These are phyloP conservation scores for Eucalyptus fibrosa DNA, from an alignment of 345 rosid genomes.

Conservation along the genomic window DNA sequence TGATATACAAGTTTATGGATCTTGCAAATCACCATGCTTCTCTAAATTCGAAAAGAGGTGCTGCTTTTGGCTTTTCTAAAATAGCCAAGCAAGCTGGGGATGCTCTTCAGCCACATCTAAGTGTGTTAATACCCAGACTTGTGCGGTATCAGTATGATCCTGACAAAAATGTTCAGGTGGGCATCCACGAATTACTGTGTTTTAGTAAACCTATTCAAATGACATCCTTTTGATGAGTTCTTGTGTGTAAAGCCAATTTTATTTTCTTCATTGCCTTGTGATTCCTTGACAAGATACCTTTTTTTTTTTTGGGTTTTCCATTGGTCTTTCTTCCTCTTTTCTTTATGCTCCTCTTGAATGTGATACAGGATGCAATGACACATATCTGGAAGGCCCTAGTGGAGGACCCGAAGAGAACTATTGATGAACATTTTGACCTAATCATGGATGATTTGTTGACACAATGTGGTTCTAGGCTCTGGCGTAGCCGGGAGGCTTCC, in stretches of 20 bases:
- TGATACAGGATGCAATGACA: constrained; percentile 83
- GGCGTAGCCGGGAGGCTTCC: constrained; percentile 97
- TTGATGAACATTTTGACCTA: constrained; percentile 74
- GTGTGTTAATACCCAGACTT: constrained; percentile 73
- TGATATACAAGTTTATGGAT: constrained; percentile 95
- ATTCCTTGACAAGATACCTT: background rate
- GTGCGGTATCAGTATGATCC: constrained; percentile 96
- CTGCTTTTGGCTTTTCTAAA: constrained; percentile 96
- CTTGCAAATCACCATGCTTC: constrained; percentile 93
- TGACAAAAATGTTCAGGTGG: constrained; percentile 94
- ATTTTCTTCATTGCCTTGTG: background rate
- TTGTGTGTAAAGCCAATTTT: background rate
- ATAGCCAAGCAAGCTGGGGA: constrained; percentile 99
- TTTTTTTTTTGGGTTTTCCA: background rate
- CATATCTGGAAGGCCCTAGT: constrained; percentile 94
- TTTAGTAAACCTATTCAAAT: background rate
- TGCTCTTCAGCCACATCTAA: constrained; percentile 85
- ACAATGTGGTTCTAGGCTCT: constrained; percentile 88
- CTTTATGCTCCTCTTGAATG: constrained; percentile 2
- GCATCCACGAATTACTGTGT: background rate
- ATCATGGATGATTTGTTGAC: constrained; percentile 70
- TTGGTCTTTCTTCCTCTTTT: background rate
- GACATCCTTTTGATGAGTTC: background rate
- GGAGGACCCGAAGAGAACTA: constrained; percentile 65
- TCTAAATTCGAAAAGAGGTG: constrained; percentile 86